Evolutionary conservation across 1,139 yeast genomes (phyloP).

Genomic region (Suhomyces bolitotheri): DNA sequence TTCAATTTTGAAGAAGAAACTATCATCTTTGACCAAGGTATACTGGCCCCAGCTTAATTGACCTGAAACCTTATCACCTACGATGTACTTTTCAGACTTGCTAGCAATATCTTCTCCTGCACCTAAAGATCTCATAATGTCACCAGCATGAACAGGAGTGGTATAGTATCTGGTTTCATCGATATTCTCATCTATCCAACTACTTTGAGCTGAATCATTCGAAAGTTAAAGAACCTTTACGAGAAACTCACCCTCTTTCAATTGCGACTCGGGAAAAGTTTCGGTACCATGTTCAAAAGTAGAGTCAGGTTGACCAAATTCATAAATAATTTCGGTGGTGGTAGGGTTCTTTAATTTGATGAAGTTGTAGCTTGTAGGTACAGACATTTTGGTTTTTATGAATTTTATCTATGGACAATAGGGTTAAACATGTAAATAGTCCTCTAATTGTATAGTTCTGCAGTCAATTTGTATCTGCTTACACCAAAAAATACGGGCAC

Average conservation of each 20-base stretch:
- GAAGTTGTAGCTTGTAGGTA: conserved; percentile 5
- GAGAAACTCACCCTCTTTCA: conserved; percentile 21
- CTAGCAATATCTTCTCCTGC: conserved; percentile 27
- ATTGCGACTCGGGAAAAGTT: conserved; percentile 3
- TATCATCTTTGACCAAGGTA: conserved; percentile 21
- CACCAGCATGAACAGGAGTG: conserved; percentile 24
- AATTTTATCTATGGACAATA: too few species aligned
- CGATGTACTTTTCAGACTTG: conserved; percentile 22
- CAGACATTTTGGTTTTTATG: conserved; percentile 5
- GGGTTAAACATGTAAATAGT: too few species aligned
- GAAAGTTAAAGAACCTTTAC: conserved; percentile 25
- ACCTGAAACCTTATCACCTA: conserved; percentile 26
- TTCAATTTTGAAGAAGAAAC: conserved; percentile 28
- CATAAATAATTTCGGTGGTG: background rate
- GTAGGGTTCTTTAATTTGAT: conserved; percentile 5
- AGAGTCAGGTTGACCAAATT: conserved; percentile 9
- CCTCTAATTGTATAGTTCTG: too few species aligned
- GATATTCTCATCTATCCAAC: conserved; percentile 25
- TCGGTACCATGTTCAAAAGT: conserved; percentile 10
- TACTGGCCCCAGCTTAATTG: conserved; percentile 34
- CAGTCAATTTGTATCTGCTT: too few species aligned
- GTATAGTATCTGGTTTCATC: conserved; percentile 23
- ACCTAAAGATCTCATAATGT: conserved; percentile 22
- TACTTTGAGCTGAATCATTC: conserved; percentile 33
- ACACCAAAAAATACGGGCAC: too few species aligned